phyloP scores from a whole-genome alignment of 768 basidiomycete species.

The Lentinula edodes region DNA sequence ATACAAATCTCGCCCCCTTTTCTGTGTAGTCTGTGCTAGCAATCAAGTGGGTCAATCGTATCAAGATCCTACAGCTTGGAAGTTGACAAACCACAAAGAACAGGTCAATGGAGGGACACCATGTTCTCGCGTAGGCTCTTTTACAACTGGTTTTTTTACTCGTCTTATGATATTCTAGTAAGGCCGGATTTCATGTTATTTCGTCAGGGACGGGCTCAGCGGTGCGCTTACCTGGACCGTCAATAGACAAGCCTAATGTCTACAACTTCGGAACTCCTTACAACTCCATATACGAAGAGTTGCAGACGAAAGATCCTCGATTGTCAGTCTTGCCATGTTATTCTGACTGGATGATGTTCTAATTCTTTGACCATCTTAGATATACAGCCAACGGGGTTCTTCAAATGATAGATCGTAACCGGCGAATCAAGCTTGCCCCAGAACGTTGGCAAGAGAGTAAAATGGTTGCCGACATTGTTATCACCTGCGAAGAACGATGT shows the following conservation, averaged over 20 bases:
- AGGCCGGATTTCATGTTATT: constrained; percentile 86
- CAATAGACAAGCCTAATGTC: constrained; percentile 96
- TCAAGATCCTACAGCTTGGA: background rate
- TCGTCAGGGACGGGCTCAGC: constrained; percentile 97
- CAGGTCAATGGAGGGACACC: constrained; percentile 97
- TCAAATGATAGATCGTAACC: constrained; percentile 94
- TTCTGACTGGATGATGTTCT: background rate
- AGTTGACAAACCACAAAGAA: constrained; percentile 50
- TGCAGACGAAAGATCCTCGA: constrained; percentile 74
- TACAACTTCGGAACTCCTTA: constrained; percentile 97
- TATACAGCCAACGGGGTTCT: constrained; percentile 92
- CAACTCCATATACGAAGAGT: constrained; percentile 89
- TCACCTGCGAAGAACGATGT: constrained; percentile 98
- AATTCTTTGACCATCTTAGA: constrained; percentile 33
- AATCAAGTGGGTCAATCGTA: constrained; percentile 68
- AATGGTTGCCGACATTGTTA: constrained; percentile 90
- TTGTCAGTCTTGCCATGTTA: constrained; percentile 48
- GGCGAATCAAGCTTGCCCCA: constrained; percentile 85
- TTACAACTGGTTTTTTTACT: background rate
- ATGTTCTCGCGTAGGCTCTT: constrained; percentile 72
- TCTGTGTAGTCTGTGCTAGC: constrained; percentile 99
- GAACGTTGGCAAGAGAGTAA: constrained; percentile 96
- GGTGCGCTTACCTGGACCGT: constrained; percentile 91
- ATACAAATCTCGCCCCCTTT: constrained; percentile 73
- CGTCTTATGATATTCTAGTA: constrained; percentile 36